A percentile compares a stretch with the other conserved stretches of the same genome.
phyloP scores from a whole-genome alignment of 257 asterid genomes.

The Solanum okadae region DNA sequence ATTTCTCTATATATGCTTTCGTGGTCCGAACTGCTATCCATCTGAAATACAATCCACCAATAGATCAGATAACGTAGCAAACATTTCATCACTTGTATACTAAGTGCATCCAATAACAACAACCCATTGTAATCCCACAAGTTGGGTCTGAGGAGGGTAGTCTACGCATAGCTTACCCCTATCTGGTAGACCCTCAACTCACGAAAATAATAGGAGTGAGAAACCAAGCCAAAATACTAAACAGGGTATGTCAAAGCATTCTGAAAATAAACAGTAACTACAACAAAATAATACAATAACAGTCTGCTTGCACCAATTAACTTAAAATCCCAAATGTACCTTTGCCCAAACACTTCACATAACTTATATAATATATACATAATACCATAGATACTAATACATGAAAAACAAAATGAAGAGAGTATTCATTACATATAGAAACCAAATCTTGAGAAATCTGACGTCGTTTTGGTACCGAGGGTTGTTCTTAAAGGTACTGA shows the following conservation, averaged over 20 bases:
- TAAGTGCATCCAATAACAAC: neutral
- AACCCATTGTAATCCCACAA: neutral
- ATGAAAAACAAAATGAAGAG: neutral
- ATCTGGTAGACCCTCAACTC: neutral
- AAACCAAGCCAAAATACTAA: neutral
- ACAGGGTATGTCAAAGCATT: neutral
- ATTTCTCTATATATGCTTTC: constrained; percentile 64
- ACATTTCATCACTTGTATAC: neutral
- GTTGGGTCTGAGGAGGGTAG: neutral
- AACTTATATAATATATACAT: neutral
- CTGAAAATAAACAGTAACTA: neutral
- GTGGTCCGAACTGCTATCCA: constrained; percentile 65
- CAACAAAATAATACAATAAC: neutral
- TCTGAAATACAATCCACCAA: constrained; percentile 24
- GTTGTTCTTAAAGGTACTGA: constrained; percentile 50
- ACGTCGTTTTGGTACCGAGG: constrained; percentile 59
- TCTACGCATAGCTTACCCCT: neutral
- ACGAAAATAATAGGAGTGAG: neutral
- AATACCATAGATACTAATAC: neutral
- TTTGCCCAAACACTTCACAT: neutral
- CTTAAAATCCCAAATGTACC: neutral
- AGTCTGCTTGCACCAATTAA: neutral
- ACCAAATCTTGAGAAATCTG: constrained; percentile 94
- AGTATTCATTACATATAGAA: constrained; percentile 51
- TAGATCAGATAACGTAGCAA: neutral